phyloP scores from a whole-genome alignment of 106 monocot genomes.

The Dactylorhiza incarnata region DNA sequence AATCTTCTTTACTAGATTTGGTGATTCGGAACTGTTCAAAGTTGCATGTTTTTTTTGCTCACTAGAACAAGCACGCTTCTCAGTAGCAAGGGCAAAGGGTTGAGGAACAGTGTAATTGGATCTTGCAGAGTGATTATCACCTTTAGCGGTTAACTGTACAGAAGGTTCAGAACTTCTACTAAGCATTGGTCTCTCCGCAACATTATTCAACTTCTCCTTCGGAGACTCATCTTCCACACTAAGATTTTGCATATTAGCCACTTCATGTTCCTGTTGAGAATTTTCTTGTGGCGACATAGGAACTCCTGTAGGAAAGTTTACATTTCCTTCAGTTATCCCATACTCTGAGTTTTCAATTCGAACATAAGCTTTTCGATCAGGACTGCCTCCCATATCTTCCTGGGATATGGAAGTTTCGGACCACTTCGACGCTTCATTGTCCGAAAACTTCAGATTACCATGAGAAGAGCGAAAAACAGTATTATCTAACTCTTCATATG shows the following conservation, averaged over 20 bases:
- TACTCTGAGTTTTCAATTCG: constrained; percentile 9
- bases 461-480: constrained; percentile 7
- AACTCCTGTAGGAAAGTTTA: background rate
- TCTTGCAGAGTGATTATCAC: constrained; percentile 12
- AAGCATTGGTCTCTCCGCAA: background rate
- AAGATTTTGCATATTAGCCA: constrained; percentile 9
- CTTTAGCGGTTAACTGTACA: constrained; percentile 13
- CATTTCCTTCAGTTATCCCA: background rate
- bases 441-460: constrained; percentile 6
- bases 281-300: constrained; percentile 7
- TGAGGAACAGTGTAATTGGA: constrained; percentile 26
- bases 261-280: constrained; percentile 17
- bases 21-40: constrained; percentile 7
- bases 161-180: constrained; percentile 14
- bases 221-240: constrained; percentile 11
- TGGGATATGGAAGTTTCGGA: constrained; percentile 3
- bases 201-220: constrained; percentile 16
- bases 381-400: constrained; percentile 1
- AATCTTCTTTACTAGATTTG: constrained; percentile 12
- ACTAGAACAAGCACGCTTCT: constrained; percentile 27
- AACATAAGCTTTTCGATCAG: constrained; percentile 15
- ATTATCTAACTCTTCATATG: constrained; percentile 19
- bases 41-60: constrained; percentile 14
- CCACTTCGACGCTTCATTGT: constrained; percentile 3
- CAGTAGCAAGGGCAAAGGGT: constrained; percentile 34